Evolutionary conservation across 2,329 filamentous ascomycete species (phyloP), one percentile per base, ranked within the genome.

Genomic region (Cladophialophora bantiana): DNA sequence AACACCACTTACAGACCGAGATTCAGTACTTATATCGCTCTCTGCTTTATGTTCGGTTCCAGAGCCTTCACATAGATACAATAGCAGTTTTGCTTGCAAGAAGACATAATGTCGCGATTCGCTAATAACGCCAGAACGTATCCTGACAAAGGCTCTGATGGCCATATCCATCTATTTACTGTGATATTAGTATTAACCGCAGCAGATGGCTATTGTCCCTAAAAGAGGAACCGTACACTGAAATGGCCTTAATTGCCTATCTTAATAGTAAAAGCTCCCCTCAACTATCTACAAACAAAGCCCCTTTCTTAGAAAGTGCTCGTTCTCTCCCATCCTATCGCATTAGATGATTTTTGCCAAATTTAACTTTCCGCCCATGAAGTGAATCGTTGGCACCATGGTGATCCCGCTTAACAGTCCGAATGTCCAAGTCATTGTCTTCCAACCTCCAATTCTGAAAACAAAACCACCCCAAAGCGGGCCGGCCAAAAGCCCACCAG

Each of bases 401-500:
- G n/a, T 45, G 15, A 45, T 18, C 40, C 15, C 61, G 18, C 50
- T 42, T 62, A 78, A 63, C 42, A 75, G 62, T 1, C 74, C 77
- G 65, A 78, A 64, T 20, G 72, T 73, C 62, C 65, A 70, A 9
- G 71, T 67, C 74, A 77, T 75, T 18, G 66, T 66, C 26, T 68
- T 66, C 78, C 77, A 80, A 34, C 77, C 76, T 58, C 73, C 75
- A 36, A 71, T 64, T 67, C 73, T 73, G 67, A 75, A 73, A 15
- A 78, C 71, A 57, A 78, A 73, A 1, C 87, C 88, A 7, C 83
- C 84, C 58, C 87, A 74, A n/a, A 88, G 74, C 0, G 88, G 88
- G 0, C 88, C 88, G 5, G 88, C 62, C 0, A 86, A 84, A 50
- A 89, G 75, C 0, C 88, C 88, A 0, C 79, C 75, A 66, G 83